phyloP scores from a whole-genome alignment of 106 monocot genomes.

The Hemerocallis citrina region DNA sequence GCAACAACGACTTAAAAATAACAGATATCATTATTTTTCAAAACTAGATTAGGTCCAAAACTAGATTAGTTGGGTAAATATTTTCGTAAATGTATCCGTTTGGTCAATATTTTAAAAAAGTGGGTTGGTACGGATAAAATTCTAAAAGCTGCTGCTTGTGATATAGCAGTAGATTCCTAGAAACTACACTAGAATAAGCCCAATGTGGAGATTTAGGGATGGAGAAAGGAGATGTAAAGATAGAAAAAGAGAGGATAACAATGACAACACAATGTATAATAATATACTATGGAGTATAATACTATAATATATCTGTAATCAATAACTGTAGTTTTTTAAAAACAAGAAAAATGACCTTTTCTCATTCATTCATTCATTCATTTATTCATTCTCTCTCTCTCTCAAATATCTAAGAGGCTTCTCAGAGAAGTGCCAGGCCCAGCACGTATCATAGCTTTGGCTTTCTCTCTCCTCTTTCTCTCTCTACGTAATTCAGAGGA shows the following conservation, averaged over 20 bases:
- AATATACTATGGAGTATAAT: neutral
- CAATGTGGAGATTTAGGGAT: too few species aligned
- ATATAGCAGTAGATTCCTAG: neutral
- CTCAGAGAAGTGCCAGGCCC: slow-evolving; percentile 30
- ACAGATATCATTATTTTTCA: too few species aligned
- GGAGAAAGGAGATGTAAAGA: neutral
- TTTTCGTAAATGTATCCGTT: too few species aligned
- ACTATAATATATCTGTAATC: neutral
- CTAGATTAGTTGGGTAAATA: too few species aligned
- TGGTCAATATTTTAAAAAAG: too few species aligned
- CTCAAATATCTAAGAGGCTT: slow-evolving; percentile 10
- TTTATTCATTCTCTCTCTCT: too few species aligned
- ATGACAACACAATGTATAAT: neutral
- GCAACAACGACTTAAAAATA: too few species aligned
- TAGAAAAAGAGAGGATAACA: neutral
- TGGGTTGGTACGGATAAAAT: too few species aligned
- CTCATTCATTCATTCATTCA: too few species aligned
- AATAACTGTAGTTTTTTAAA: neutral
- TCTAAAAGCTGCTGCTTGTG: neutral
- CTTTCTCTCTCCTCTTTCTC: too few species aligned
- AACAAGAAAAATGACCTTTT: neutral
- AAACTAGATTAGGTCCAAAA: too few species aligned
- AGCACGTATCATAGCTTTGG: slow-evolving; percentile 29
- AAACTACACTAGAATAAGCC: neutral
- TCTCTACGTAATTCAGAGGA: too few species aligned